phyloP scores from a whole-genome alignment of 306 rosid genomes.

The Vigna angularis region DNA sequence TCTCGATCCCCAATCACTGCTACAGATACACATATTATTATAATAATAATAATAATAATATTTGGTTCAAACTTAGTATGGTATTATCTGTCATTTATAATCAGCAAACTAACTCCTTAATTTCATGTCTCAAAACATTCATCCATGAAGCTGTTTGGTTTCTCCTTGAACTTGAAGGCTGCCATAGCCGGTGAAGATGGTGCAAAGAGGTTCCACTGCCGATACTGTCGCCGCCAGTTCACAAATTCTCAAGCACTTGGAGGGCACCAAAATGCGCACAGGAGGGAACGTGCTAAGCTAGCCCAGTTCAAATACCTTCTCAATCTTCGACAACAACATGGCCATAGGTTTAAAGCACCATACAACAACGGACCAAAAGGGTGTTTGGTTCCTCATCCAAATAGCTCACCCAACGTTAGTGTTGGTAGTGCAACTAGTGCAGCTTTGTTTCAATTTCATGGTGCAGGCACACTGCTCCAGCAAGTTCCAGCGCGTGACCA shows the following conservation, averaged over 20 bases:
- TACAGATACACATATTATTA: not conserved
- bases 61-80: not conserved
- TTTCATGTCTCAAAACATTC: not conserved
- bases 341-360: not conserved
- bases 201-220: not conserved
- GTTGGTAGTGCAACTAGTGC: not conserved
- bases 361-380: not conserved
- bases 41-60: not conserved
- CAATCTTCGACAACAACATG: not conserved
- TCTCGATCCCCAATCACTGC: not conserved
- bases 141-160: constrained; percentile 28
- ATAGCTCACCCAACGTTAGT: not conserved
- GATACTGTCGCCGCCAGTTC: constrained; percentile 12
- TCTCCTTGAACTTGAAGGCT: not conserved
- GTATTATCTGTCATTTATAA: not conserved
- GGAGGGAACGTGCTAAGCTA: constrained; percentile 10
- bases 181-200: not conserved
- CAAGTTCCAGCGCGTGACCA: not conserved
- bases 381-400: not conserved
- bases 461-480: not conserved
- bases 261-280: constrained; percentile 20
- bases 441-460: not conserved
- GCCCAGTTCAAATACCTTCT: constrained; percentile 9
- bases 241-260: constrained; percentile 19
- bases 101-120: not conserved